phyloP scores from a whole-genome alignment of 257 asterid species.

The Scutellaria barbata region DNA sequence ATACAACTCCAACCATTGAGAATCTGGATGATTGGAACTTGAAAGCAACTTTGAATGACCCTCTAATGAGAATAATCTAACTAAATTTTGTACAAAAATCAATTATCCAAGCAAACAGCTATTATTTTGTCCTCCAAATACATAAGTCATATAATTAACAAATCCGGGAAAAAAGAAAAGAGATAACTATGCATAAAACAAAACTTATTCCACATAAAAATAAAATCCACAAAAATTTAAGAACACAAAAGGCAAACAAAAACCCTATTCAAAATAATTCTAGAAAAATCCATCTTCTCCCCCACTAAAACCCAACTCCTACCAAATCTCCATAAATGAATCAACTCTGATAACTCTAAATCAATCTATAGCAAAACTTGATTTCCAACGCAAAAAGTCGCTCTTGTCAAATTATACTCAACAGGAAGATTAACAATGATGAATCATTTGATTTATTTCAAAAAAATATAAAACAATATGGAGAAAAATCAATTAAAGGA shows the following conservation, averaged over 20 bases:
- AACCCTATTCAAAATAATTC: neutral
- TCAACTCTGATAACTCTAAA: neutral
- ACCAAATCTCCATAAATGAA: neutral
- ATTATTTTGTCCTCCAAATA: neutral
- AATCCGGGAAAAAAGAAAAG: slow-evolving; percentile 4
- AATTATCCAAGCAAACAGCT: neutral
- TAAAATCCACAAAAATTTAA: neutral
- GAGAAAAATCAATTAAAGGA: neutral
- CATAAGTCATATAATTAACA: slow-evolving; percentile 12
- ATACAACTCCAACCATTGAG: neutral
- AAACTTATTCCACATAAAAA: neutral
- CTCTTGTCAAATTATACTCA: neutral
- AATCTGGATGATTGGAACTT: slow-evolving; percentile 3
- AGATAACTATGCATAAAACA: neutral
- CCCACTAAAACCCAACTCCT: slow-evolving; percentile 6
- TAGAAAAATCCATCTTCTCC: slow-evolving; percentile 7
- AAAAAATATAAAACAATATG: neutral
- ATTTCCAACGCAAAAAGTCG: neutral
- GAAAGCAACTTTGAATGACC: neutral
- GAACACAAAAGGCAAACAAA: neutral
- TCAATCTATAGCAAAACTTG: neutral
- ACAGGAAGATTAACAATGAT: neutral
- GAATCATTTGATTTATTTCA: slow-evolving; percentile 6
- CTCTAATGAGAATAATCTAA: neutral
- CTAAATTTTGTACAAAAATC: neutral